Conservation (phyloP, 2,329 filamentous ascomycete genomes). For the Chaetomium sp. region DNA sequence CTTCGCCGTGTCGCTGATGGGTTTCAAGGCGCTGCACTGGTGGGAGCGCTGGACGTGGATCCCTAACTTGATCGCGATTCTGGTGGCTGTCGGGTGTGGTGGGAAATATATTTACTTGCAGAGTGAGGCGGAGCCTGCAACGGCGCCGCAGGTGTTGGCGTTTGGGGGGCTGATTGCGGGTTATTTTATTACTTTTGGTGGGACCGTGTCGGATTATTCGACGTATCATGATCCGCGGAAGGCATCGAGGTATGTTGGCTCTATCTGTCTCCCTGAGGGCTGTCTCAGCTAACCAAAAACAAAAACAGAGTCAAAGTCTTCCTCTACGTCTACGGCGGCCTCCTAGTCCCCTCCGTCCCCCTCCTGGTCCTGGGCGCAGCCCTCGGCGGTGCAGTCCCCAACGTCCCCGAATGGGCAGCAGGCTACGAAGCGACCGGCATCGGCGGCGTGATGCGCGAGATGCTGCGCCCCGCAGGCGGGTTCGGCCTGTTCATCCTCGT, state of each 20-base stretch:
- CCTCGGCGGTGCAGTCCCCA: conserved; percentile 44
- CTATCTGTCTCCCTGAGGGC: not conserved
- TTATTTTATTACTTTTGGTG: conserved; percentile 50
- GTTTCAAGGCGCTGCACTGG: conserved; percentile 47
- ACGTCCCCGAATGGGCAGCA: conserved; percentile 35
- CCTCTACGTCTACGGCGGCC: conserved; percentile 45
- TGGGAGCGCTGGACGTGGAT: conserved; percentile 54
- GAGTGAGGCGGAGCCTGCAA: conserved; percentile 33
- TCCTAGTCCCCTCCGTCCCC: conserved; percentile 43
- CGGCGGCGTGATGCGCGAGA: conserved; percentile 41
- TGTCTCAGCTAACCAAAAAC: conserved; percentile 3
- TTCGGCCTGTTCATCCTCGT: conserved; percentile 44
- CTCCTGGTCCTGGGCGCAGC: conserved; percentile 45
- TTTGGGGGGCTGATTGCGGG: conserved; percentile 43
- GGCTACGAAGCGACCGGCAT: conserved; percentile 37
- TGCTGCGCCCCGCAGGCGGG: conserved; percentile 39
- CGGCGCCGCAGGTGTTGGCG: conserved; percentile 34
- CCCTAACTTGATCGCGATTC: conserved; percentile 44
- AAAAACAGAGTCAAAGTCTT: conserved; percentile 34
- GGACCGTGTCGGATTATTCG: conserved; percentile 51
- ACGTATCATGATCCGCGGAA: conserved; percentile 44
- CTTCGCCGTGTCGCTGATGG: conserved; percentile 48
- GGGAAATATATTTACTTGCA: conserved; percentile 44
- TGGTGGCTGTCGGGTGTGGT: conserved; percentile 48
- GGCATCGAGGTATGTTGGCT: conserved; percentile 32